These are phyloP conservation scores for Haplosporangium sp. DNA, from an alignment of 371 early-diverging fungal genomes.

Conservation along the genomic window DNA sequence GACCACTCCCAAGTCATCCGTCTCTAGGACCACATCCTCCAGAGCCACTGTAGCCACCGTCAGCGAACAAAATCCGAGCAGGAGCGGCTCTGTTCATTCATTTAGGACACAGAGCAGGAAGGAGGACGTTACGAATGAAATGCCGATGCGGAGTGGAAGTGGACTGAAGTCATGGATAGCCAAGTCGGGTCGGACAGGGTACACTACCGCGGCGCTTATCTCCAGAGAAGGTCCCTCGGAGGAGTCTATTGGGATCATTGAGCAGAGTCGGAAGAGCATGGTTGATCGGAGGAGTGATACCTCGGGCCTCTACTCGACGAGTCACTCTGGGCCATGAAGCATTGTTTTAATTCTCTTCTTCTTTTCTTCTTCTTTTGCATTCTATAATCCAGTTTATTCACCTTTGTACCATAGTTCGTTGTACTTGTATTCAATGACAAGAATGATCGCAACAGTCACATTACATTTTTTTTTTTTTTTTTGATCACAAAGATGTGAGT, in stretches of 20 bases:
- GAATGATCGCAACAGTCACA: too few species aligned
- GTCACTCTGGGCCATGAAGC: too few species aligned
- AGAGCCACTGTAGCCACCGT: background rate
- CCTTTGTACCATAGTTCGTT: too few species aligned
- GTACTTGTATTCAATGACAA: too few species aligned
- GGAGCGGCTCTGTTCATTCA: slow-evolving; percentile 1
- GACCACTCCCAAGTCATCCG: slow-evolving; percentile 19
- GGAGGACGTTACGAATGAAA: slow-evolving; percentile 12
- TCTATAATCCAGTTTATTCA: too few species aligned
- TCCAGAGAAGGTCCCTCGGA: slow-evolving; percentile 22
- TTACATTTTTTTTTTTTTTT: too few species aligned
- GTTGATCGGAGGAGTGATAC: slow-evolving; percentile 31
- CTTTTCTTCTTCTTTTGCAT: too few species aligned
- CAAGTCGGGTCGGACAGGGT: slow-evolving; percentile 30
- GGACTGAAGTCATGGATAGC: slow-evolving; percentile 33
- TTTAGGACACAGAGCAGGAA: background rate
- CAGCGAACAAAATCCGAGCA: background rate
- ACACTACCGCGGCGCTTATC: slow-evolving; percentile 21
- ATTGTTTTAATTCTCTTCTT: too few species aligned
- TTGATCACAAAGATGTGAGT: too few species aligned
- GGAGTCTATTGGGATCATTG: slow-evolving; percentile 44
- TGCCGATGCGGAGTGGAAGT: slow-evolving; percentile 17
- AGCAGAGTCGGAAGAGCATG: slow-evolving; percentile 46
- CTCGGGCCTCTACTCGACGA: slow-evolving; percentile 22
- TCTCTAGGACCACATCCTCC: slow-evolving; percentile 19